A percentile compares a stretch with the other conserved stretches of the same genome.
phyloP scores from a whole-genome alignment of 2,329 filamentous ascomycete genomes.

The Camillea tinctor region DNA sequence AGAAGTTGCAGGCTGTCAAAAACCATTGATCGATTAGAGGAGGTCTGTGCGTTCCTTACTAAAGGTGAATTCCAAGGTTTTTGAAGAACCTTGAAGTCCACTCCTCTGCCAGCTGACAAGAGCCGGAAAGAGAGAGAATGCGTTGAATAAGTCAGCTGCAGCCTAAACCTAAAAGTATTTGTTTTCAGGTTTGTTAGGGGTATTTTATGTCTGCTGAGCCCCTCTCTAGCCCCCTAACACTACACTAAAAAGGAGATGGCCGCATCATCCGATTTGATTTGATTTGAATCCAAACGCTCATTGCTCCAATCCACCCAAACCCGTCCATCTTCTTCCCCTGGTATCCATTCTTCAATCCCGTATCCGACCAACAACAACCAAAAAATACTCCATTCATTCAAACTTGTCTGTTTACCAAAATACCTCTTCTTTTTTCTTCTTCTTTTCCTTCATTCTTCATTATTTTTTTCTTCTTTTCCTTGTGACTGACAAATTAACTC shows the following conservation, averaged over 20 bases:
- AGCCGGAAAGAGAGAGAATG: too few species aligned
- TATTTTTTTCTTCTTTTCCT: conserved; percentile 8
- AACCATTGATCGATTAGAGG: too few species aligned
- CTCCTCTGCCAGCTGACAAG: too few species aligned
- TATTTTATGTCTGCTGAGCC: not conserved
- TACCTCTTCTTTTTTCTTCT: conserved; percentile 1
- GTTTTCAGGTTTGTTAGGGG: not conserved
- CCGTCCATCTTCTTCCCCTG: not conserved
- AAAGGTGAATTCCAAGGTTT: too few species aligned
- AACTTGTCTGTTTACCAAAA: too few species aligned
- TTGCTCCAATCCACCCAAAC: not conserved
- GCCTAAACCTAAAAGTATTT: not conserved
- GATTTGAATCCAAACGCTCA: not conserved
- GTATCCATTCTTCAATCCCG: not conserved
- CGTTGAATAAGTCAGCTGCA: not conserved
- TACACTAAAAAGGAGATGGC: not conserved
- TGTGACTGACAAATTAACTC: conserved; percentile 7
- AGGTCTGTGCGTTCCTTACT: too few species aligned
- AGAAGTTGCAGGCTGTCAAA: too few species aligned
- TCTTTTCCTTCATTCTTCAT: not conserved
- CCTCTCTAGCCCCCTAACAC: not conserved
- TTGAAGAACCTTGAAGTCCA: too few species aligned
- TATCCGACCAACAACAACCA: conserved; percentile 7
- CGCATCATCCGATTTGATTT: conserved; percentile 14
- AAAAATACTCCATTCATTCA: not conserved